Base-by-base conservation (phyloP, 306 rosid species). In the Ziziphus jujuba region DNA sequence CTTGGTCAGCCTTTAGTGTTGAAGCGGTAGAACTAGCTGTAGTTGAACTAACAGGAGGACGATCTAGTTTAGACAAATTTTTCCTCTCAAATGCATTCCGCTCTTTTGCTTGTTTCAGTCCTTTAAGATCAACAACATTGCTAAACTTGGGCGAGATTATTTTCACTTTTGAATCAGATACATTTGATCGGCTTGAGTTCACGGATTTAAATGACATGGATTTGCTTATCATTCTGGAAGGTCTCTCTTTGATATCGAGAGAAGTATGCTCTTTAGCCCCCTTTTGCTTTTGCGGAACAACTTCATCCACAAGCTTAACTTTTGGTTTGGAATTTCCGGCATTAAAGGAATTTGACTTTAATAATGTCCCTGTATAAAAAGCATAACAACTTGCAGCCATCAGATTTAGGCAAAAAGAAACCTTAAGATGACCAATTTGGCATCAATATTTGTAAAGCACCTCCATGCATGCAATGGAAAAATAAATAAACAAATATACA, bases 301-400 rank as follows among this genome's bases (percentile, higher is more conserved):
- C 78, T 50, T 82, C 96, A 69, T 87, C 95, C 22, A 65, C 89
- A 70, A 49, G 83, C 78, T 83, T 89, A 81, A 83, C 82, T 78
- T 77, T 84, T 21, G 89, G 81, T 75, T 87, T 89, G 64, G 87
- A 79, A 86, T 66, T 82, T 9, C 79, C 31, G 63, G 67, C 66
- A 73, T 44, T 87, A 83, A 87, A 92, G 25, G 97, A 92, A 63
- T 77, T 82, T 56, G 97, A 92, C 82, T 87, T 92, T 63, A 79
- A 66, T 22, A 92, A 74, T 19, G 81, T 61, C 72, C 93, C 97
- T 92, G 81, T 56, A 80, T 17, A 47, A 65, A 53, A 25, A 75
- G 70, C 56, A 81, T 63, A 58, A 63, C 22, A 13, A 57, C 43
- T 15, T 21, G 25, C 59, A 13, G 62, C 60, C 38, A 14, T 35